A percentile compares a stretch with the other conserved stretches of the same genome.
Evolutionary conservation across 495 filamentous ascomycete genomes (phyloP).

Genomic region (Penicillium taxi): DNA sequence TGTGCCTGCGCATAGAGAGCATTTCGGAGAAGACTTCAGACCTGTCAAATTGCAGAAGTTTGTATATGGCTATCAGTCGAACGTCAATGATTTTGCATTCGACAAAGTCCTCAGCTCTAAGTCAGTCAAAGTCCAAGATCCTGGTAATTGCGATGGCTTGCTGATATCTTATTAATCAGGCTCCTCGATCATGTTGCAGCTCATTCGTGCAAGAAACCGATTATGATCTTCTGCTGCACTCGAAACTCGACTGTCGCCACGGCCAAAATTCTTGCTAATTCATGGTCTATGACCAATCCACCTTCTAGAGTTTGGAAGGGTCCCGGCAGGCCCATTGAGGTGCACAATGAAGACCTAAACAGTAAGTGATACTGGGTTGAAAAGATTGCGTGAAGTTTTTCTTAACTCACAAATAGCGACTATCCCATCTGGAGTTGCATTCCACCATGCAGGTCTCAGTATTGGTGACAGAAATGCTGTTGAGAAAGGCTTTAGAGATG

Average conservation of each 20-base stretch:
- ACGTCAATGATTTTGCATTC: slow-evolving; percentile 76
- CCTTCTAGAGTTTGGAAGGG: slow-evolving; percentile 60
- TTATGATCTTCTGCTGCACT: slow-evolving; percentile 90
- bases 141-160: background rate
- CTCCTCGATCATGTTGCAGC: slow-evolving; percentile 67
- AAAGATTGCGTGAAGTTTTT: background rate
- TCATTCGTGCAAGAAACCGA: slow-evolving; percentile 73
- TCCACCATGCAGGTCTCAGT: slow-evolving; percentile 88
- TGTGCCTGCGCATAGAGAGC: slow-evolving; percentile 61
- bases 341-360: slow-evolving; percentile 57
- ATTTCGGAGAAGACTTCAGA: slow-evolving; percentile 87
- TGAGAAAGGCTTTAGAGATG: slow-evolving; percentile 65
- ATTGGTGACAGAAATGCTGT: slow-evolving; percentile 58
- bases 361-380: slow-evolving; percentile 23
- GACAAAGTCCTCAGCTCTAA: slow-evolving; percentile 72
- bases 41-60: slow-evolving; percentile 82
- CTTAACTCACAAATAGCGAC: slow-evolving; percentile 30
- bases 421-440: slow-evolving; percentile 68
- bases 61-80: slow-evolving; percentile 66
- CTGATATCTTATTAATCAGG: slow-evolving; percentile 22
- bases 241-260: slow-evolving; percentile 69
- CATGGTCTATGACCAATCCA: slow-evolving; percentile 51
- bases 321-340: slow-evolving; percentile 46
- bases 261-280: slow-evolving; percentile 61
- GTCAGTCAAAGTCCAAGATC: slow-evolving; percentile 26